Evolutionary conservation across 2,329 filamentous ascomycete species (phyloP).

Genomic region (Cladophialophora carrionii): DNA sequence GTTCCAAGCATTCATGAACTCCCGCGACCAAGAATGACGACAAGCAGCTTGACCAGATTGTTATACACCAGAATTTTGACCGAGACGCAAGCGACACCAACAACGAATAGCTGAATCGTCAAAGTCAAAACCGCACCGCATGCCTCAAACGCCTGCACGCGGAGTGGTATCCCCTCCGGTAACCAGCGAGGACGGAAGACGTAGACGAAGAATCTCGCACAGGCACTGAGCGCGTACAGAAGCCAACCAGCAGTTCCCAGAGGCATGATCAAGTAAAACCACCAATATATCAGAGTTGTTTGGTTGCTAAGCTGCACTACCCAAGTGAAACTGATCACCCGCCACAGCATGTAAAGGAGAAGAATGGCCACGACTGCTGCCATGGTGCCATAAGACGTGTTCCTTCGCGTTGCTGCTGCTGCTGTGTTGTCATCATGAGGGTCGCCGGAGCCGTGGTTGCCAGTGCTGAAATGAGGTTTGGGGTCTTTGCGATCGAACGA

Average conservation of each 20-base stretch:
- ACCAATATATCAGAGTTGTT: neutral
- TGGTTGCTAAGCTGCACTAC: slow-evolving; percentile 5
- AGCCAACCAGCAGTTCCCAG: slow-evolving; percentile 7
- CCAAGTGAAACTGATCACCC: slow-evolving; percentile 1
- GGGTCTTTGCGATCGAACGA: neutral
- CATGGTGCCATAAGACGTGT: neutral
- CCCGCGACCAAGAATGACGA: neutral
- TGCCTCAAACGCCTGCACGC: slow-evolving; percentile 4
- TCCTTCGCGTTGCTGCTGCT: neutral
- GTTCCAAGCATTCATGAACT: neutral
- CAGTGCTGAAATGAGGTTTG: neutral
- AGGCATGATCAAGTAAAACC: slow-evolving; percentile 9
- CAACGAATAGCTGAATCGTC: neutral
- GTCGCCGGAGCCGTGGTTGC: neutral
- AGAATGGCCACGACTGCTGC: neutral
- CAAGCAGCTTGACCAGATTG: slow-evolving; percentile 10
- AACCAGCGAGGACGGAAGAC: slow-evolving; percentile 9
- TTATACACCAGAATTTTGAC: slow-evolving; percentile 7
- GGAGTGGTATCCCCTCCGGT: neutral
- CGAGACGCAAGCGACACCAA: slow-evolving; percentile 3
- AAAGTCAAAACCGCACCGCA: neutral
- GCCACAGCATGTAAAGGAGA: slow-evolving; percentile 10
- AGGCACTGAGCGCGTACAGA: slow-evolving; percentile 10
- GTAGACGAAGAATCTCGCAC: slow-evolving; percentile 13
- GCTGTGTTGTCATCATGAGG: neutral